Conservation (phyloP, 108 stramenopile genomes). For the Pseudonitzschia delicatissima region DNA sequence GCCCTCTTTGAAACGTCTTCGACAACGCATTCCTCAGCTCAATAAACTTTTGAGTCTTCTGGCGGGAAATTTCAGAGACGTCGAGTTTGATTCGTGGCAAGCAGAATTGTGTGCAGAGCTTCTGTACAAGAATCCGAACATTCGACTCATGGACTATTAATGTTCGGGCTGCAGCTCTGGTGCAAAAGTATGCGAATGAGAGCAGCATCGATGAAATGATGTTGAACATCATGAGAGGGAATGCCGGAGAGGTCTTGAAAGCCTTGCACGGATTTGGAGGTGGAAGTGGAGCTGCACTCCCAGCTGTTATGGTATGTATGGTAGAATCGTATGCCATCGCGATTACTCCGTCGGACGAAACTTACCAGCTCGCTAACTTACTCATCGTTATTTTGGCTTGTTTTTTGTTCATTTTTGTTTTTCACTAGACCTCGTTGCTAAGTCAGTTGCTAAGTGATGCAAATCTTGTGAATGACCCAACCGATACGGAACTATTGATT, state of each 20-base stretch:
- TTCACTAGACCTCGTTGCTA: constrained; percentile 50
- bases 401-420: neutral
- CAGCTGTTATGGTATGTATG: constrained; percentile 66
- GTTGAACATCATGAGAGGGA: constrained; percentile 72
- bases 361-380: neutral
- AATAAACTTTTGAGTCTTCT: constrained; percentile 32
- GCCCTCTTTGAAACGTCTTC: constrained; percentile 18
- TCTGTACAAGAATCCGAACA: constrained; percentile 58
- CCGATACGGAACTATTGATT: constrained; percentile 54
- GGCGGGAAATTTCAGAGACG: constrained; percentile 30
- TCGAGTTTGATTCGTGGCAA: constrained; percentile 49
- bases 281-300: constrained; percentile 75
- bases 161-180: constrained; percentile 42
- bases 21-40: constrained; percentile 43
- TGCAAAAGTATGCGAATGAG: constrained; percentile 30
- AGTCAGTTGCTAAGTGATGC: constrained; percentile 61
- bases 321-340: neutral
- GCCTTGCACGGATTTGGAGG: constrained; percentile 58
- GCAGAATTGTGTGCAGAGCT: constrained; percentile 66
- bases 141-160: constrained; percentile 55
- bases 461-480: constrained; percentile 32
- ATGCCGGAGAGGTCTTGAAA: constrained; percentile 50
- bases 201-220: constrained; percentile 26
- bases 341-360: neutral
- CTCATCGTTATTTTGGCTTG: neutral